Percentiles rank a stretch among this genome's conserved stretches.
Conservation (phyloP, 306 rosid species). For the Carpinus viminea region DNA sequence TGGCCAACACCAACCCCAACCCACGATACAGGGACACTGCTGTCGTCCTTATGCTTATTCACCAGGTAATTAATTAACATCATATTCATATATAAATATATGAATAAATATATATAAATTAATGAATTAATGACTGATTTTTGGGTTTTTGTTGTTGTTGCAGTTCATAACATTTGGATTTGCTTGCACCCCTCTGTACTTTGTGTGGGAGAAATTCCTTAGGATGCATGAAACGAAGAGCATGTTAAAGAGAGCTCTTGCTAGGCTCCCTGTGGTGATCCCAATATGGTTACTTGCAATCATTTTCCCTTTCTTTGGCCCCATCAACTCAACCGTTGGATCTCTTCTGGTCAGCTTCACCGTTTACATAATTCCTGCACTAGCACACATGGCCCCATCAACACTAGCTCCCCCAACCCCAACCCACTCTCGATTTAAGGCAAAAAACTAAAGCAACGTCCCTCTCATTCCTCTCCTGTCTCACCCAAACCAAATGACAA, state of each 20-base stretch:
- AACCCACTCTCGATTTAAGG: no score
- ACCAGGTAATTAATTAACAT: constrained; percentile 60
- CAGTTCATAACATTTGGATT: constrained; percentile 99
- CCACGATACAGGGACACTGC: constrained; percentile 83
- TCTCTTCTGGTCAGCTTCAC: constrained; percentile 98
- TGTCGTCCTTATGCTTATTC: constrained; percentile 94
- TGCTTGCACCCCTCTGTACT: constrained; percentile 97
- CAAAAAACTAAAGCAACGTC: no score
- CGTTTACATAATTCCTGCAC: constrained; percentile 93
- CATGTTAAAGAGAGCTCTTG: constrained; percentile 71
- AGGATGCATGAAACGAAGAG: constrained; percentile 88
- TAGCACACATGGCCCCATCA: constrained; percentile 98
- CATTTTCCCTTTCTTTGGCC: constrained; percentile 96
- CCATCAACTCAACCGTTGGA: constrained; percentile 95
- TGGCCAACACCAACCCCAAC: no score
- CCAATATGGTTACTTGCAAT: constrained; percentile 98
- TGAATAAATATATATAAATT: no score
- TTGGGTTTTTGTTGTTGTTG: constrained; percentile 3
- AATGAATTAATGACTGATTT: not conserved
- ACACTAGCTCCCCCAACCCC: no score
- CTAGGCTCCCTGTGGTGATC: constrained; percentile 87
- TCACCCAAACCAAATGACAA: no score
- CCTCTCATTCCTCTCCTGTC: no score
- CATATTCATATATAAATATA: no score
- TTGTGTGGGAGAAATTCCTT: constrained; percentile 96